Conservation (phyloP, 1,284 basidiomycete genomes). For the Polyporus tsugae region DNA sequence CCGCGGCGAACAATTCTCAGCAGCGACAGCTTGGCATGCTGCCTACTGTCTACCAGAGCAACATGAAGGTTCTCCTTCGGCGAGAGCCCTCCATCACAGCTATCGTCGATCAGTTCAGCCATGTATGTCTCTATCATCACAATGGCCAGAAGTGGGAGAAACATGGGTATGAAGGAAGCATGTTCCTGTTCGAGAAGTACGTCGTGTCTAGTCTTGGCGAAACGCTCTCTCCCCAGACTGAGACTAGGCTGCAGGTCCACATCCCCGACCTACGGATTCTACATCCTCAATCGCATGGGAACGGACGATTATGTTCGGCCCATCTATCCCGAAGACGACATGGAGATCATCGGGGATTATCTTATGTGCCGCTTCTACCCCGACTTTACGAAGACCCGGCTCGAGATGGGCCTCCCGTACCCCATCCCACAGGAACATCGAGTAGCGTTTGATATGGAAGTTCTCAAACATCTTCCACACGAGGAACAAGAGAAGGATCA, state of each 20-base stretch:
- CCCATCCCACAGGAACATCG: slow-evolving; percentile 38
- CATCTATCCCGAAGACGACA: slow-evolving; percentile 82
- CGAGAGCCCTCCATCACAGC: slow-evolving; percentile 82
- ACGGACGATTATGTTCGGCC: slow-evolving; percentile 84
- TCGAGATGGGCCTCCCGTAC: slow-evolving; percentile 46
- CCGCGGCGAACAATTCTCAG: slow-evolving; percentile 28
- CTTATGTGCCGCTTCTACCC: slow-evolving; percentile 82
- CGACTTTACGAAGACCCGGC: slow-evolving; percentile 66
- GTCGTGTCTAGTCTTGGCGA: slow-evolving; percentile 33
- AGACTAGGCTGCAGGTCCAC: slow-evolving; percentile 51
- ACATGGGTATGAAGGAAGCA: slow-evolving; percentile 86
- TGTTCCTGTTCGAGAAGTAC: slow-evolving; percentile 89
- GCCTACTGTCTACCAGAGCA: slow-evolving; percentile 64
- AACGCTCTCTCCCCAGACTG: slow-evolving; percentile 15
- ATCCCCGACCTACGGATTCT: slow-evolving; percentile 87
- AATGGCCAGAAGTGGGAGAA: slow-evolving; percentile 82
- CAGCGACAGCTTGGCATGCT: slow-evolving; percentile 38
- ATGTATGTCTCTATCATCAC: slow-evolving; percentile 82
- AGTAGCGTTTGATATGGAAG: slow-evolving; percentile 38
- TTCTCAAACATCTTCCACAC: slow-evolving; percentile 34
- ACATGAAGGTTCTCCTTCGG: slow-evolving; percentile 84
- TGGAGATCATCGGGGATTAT: slow-evolving; percentile 70
- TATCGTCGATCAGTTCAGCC: slow-evolving; percentile 87
- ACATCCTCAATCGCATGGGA: slow-evolving; percentile 88
- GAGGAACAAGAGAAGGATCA: slow-evolving; percentile 31